Evolutionary conservation across 73 alveolate species (phyloP), one percentile per base, ranked within the genome.

Genomic region (Paraurostyla sp.): DNA sequence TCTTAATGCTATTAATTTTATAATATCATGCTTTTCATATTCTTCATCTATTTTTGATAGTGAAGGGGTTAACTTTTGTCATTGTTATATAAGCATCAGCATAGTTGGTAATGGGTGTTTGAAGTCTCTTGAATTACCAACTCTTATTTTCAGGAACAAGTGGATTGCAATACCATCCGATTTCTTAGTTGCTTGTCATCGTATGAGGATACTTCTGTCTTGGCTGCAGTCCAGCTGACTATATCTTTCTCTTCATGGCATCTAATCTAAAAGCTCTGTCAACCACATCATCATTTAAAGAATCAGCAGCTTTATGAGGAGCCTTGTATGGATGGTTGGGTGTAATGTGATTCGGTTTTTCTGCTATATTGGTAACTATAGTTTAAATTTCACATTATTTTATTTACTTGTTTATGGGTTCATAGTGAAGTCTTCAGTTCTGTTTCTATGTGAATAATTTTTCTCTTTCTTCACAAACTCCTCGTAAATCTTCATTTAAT

Each of bases 201-300:
- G 95, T 81, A 54, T 54, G 58, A 22, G 75, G 41, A 65, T 89
- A 89, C 42, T 89, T 89, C 65, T 89, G 69, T 51, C 89, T 60
- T 18, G 95, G 95, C 51, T 58, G 56, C 85, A 89, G 27, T 0
- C 92, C 88, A 15, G 83, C 80, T n/a, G 95, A 58, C 48, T 89
- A 76, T 2, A 89, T 89, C 52, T 89, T 81, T 50, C 95, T 60
- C 13, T 87, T 18, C 95, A 89, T 81, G 0, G 91, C 91, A 43
- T 89, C 90, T 33, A 89, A 43, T 36, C 90, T 80, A 52, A 89
- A 89, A 1, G 95, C 95, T 48, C 95, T 41, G 48, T 82, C 95
- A 0, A 89, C 87, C 18, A 85, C 82, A 51, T 89, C 95, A 68
- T 89, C 95, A 22, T 62, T 48, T 0, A 65, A 62, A 42, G 71